phyloP scores from a whole-genome alignment of 768 basidiomycete species.

The Austroboletus eburneus region DNA sequence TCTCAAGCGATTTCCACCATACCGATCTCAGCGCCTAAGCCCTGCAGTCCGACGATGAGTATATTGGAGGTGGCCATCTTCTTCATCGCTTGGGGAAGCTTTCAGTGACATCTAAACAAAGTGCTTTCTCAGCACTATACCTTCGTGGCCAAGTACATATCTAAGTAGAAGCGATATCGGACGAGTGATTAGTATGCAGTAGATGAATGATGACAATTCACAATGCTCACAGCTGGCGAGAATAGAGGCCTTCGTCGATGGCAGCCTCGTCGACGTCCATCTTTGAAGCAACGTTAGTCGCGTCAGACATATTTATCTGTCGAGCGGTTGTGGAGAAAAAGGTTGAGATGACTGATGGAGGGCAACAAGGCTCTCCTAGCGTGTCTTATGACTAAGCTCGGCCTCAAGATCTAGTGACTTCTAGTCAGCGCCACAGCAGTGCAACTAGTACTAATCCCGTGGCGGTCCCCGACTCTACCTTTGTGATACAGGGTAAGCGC shows the following conservation, averaged over 20 bases:
- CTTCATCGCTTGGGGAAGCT: slow-evolving; percentile 80
- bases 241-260: slow-evolving; percentile 93
- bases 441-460: too few species aligned
- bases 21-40: slow-evolving; percentile 96
- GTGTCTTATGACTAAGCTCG: slow-evolving; percentile 22
- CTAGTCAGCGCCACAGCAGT: too few species aligned
- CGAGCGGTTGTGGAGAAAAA: slow-evolving; percentile 2
- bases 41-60: slow-evolving; percentile 86
- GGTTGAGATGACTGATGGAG: slow-evolving; percentile 3
- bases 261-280: slow-evolving; percentile 87
- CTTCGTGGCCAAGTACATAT: slow-evolving; percentile 97
- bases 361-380: too few species aligned
- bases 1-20: slow-evolving; percentile 16
- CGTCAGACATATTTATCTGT: slow-evolving; percentile 32
- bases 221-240: slow-evolving; percentile 78
- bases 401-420: too few species aligned
- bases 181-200: slow-evolving; percentile 12
- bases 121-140: slow-evolving; percentile 34
- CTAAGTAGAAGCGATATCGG: slow-evolving; percentile 37
- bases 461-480: too few species aligned
- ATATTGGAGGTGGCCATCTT: slow-evolving; percentile 97
- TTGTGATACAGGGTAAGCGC: too few species aligned
- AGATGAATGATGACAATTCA: slow-evolving; percentile 13
- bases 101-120: slow-evolving; percentile 15
- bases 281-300: slow-evolving; percentile 36